Evolutionary conservation across 108 stramenopile species (phyloP), one percentile per base, ranked within the genome.

Genomic region (Cyclotella cryptica): DNA sequence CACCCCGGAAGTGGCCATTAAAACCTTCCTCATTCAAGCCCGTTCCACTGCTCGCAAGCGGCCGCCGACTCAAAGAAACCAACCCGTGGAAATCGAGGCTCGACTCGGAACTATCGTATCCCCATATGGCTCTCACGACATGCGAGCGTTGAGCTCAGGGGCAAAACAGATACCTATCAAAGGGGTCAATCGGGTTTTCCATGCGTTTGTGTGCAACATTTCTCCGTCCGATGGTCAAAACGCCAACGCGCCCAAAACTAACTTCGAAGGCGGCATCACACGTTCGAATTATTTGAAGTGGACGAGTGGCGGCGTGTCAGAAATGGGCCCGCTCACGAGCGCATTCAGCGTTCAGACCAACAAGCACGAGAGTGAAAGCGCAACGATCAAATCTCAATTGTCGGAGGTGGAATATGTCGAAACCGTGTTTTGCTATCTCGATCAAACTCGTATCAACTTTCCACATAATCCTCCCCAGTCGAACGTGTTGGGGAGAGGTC

Each of bases 201-300:
- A 87, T 30, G 88, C 93, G 26, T 91, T 90, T 77, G 81, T 88
- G 19, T 85, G 88, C 49, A 82, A 78, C 46, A 28, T 73, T 4
- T 45, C 73, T 49, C 63, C 62, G 18, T 74, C 73, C 46, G 54
- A 62, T 22, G 19, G 71, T 44, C 64, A 40, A 30, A 66, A n/a
- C 69, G 40, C 11, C 52, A 35, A 35, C 66, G 43, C 26, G 24
- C 58, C 75, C 17, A 21, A 67, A 27, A 62, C 86, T 12, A 75
- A 71, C 35, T 92, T 93, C 84, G 88, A 83, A 26, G 80, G 87
- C 22, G 94, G 94, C 10, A 80, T 95, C 22, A 86, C 88, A 42
- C 87, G 92, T 29, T 85, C 81, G 12, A 88, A 95, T 74, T 92
- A 85, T 73, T 73, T 88, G 35, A 75, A 84, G 19, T 92, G 92